phyloP scores from a whole-genome alignment of 306 rosid species.

The Dalbergia cultrata region DNA sequence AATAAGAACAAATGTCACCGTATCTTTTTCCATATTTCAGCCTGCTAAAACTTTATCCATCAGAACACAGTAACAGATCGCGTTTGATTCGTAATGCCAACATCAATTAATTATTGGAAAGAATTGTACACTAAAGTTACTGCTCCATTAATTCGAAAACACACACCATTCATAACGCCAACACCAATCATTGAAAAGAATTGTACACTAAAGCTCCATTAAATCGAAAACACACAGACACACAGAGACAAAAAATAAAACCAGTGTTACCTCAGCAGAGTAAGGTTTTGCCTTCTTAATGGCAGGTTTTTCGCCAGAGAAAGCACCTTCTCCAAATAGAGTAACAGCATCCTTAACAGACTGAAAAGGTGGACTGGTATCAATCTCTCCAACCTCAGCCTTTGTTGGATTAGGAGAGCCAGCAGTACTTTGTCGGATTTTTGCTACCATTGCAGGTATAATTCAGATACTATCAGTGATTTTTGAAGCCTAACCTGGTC shows the following conservation, averaged over 20 bases:
- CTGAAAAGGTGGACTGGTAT: conserved; percentile 82
- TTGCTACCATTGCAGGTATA: conserved; percentile 59
- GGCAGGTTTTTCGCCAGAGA: conserved; percentile 68
- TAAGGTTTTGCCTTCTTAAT: conserved; percentile 69
- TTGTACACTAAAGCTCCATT: background rate
- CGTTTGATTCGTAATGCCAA: conserved; percentile 8
- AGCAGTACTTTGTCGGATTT: conserved; percentile 52
- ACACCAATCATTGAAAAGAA: conserved; percentile 18
- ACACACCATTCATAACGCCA: background rate
- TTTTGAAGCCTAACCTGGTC: conserved; percentile 40
- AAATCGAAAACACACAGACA: background rate
- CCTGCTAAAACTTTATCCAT: conserved; percentile 1
- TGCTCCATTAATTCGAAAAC: background rate
- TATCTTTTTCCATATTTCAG: background rate
- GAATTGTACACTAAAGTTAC: background rate
- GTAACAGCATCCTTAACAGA: conserved; percentile 84
- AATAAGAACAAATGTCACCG: conserved; percentile 1
- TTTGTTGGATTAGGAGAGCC: conserved; percentile 63
- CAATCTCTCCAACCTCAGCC: conserved; percentile 76
- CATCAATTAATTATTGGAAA: conserved; percentile 11
- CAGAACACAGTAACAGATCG: background rate
- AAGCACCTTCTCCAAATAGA: conserved; percentile 73
- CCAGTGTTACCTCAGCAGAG: conserved; percentile 67
- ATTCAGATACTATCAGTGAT: background rate
- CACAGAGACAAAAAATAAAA: background rate